Conservation (phyloP, 169 alveolate genomes). For the Babesia ovata region DNA sequence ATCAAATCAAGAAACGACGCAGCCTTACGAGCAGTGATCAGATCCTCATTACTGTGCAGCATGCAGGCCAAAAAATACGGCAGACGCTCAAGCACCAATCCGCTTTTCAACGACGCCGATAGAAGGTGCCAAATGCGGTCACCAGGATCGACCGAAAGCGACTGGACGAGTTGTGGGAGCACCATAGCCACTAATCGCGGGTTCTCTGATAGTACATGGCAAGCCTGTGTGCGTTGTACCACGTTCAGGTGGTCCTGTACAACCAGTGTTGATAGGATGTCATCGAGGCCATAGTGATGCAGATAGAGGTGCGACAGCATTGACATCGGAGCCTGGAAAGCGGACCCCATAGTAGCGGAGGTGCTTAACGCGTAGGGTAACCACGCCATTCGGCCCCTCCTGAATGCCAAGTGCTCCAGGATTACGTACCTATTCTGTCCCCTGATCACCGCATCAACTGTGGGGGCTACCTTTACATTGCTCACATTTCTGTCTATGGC, state of each 20-base stretch:
- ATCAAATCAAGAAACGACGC: slow-evolving; percentile 27
- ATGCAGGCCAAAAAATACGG: slow-evolving; percentile 55
- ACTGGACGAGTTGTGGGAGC: slow-evolving; percentile 60
- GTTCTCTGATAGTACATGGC: slow-evolving; percentile 44
- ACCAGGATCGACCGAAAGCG: slow-evolving; percentile 60
- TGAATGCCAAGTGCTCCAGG: slow-evolving; percentile 14
- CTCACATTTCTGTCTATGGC: slow-evolving; percentile 4
- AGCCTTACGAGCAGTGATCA: slow-evolving; percentile 25
- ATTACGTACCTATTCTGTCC: background rate
- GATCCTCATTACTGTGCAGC: slow-evolving; percentile 23
- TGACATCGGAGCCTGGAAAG: slow-evolving; percentile 19
- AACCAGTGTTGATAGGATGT: slow-evolving; percentile 32
- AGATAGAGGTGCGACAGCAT: slow-evolving; percentile 37
- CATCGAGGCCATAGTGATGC: slow-evolving; percentile 17
- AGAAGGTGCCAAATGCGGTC: slow-evolving; percentile 61
- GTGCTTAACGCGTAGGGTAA: background rate
- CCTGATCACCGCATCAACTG: background rate
- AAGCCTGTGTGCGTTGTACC: slow-evolving; percentile 65
- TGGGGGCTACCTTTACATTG: slow-evolving; percentile 4
- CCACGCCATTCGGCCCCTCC: background rate
- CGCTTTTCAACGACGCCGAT: slow-evolving; percentile 13
- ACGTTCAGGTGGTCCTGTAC: slow-evolving; percentile 38
- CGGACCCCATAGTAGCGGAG: background rate
- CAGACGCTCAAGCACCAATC: slow-evolving; percentile 16
- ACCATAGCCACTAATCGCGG: slow-evolving; percentile 21